These are phyloP conservation scores for Gloeopeniophorella convolvens DNA, from an alignment of 768 basidiomycete species.

Conservation along the genomic window DNA sequence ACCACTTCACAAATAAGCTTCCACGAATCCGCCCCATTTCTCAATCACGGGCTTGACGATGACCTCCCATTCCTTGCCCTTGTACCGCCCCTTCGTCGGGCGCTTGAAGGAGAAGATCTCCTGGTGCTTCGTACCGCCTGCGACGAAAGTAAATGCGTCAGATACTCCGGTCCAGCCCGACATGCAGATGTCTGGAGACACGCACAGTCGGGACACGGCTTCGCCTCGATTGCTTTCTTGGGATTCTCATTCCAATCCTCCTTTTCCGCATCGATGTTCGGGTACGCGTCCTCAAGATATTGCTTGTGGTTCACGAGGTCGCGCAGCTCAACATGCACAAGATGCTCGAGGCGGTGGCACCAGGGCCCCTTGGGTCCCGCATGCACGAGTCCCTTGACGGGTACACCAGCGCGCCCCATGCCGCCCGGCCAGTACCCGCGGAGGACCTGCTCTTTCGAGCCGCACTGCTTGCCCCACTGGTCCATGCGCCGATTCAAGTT, in stretches of 20 bases:
- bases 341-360: constrained; percentile 70
- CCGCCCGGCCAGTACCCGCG: constrained; percentile 69
- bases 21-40: constrained; percentile 68
- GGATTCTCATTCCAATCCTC: constrained; percentile 16
- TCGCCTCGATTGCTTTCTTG: constrained; percentile 16
- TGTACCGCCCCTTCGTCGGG: constrained; percentile 43
- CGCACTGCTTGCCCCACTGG: constrained; percentile 79
- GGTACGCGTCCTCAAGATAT: constrained; percentile 52
- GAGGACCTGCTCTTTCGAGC: constrained; percentile 65
- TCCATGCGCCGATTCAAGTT: constrained; percentile 68
- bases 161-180: too few species aligned
- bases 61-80: constrained; percentile 65
- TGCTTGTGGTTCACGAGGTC: constrained; percentile 54
- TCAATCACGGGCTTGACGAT: constrained; percentile 72
- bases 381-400: constrained; percentile 55
- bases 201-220: constrained; percentile 42
- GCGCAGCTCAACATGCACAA: constrained; percentile 74
- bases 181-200: constrained; percentile 24
- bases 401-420: constrained; percentile 34
- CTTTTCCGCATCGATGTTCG: constrained; percentile 32
- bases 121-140: constrained; percentile 57
- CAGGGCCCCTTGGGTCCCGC: constrained; percentile 56
- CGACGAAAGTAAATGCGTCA: background rate
- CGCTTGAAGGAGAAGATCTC: constrained; percentile 76
- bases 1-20: constrained; percentile 24